Evolutionary conservation across 495 filamentous ascomycete genomes (phyloP), one percentile per base, ranked within the genome.

Genomic region (Chaetomidium leptoderma): DNA sequence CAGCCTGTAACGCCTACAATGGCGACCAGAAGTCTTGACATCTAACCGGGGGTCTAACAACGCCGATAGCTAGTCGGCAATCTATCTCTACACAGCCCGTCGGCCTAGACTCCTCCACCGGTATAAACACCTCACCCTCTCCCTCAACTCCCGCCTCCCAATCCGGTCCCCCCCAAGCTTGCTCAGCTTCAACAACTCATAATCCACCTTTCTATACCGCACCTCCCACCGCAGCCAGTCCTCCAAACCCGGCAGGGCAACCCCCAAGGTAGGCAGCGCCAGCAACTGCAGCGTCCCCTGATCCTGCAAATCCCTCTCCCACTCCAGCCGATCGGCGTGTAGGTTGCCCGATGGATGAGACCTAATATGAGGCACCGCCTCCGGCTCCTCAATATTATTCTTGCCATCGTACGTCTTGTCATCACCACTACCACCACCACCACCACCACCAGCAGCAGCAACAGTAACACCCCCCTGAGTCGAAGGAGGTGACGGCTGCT

Each of bases 211-310:
- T 37, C 75, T 71, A 48, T 78, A 84, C 33, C 77, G 65, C 0
- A 82, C 63, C 53, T 80, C 72, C 58, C 68, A 81, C 17, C 68
- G 32, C 39, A 80, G 11, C 72, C 70, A 72, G 1, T 72, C 46
- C n/a, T 70, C 64, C 4, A 72, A 16, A 0, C 57, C 58, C 0
- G 70, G 68, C 10, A 76, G 37, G 3, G 63, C 53, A n/a, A 81
- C 50, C 0, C 68, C 73, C 26, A 84, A 63, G 0, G 81, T 79
- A 1, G 82, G 82, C 32, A 85, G 63, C 13, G 73, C 79, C 10
- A 85, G 26, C 17, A 81, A 56, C 30, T 59, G 69, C 47, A 66
- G 65, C 40, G 63, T 60, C 2, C 32, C 46, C 4, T 32, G 10
- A 13, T 16, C 26, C 23, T 11, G 19, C 6, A 53, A 8, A 0